A percentile compares a stretch with the other conserved stretches of the same genome.
These are phyloP conservation scores for Bipolaris cookei DNA, from an alignment of 2,329 filamentous ascomycete species.

Conservation along the genomic window DNA sequence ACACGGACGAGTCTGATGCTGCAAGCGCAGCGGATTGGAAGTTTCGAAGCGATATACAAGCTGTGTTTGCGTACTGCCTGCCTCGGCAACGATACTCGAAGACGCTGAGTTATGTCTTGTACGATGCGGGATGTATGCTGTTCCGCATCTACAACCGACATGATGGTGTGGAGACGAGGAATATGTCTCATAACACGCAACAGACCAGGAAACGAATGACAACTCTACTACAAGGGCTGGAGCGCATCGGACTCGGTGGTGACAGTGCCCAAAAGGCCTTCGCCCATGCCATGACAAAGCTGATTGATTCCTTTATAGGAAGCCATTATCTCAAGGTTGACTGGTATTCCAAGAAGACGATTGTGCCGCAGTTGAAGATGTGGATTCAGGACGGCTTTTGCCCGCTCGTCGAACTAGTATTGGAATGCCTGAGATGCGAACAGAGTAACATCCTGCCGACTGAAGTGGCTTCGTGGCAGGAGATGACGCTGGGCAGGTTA, in stretches of 20 bases:
- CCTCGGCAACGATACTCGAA: conserved; percentile 58
- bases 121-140: conserved; percentile 56
- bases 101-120: conserved; percentile 63
- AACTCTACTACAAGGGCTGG: conserved; percentile 64
- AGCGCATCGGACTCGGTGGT: conserved; percentile 70
- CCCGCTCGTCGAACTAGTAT: conserved; percentile 67
- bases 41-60: conserved; percentile 68
- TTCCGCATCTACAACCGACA: conserved; percentile 51
- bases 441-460: conserved; percentile 34
- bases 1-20: conserved; percentile 24
- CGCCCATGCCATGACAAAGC: conserved; percentile 71
- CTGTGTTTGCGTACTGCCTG: conserved; percentile 69
- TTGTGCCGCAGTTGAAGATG: conserved; percentile 64
- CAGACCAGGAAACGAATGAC: conserved; percentile 60
- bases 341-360: conserved; percentile 63
- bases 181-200: conserved; percentile 26
- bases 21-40: conserved; percentile 44
- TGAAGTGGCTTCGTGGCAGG: conserved; percentile 71
- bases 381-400: conserved; percentile 74
- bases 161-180: conserved; percentile 29
- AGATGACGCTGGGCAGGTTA: conserved; percentile 71
- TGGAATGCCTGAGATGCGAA: conserved; percentile 50
- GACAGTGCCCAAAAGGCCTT: conserved; percentile 73
- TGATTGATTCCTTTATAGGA: conserved; percentile 68
- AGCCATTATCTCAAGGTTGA: conserved; percentile 66